Evolutionary conservation across 352 stramenopile species (phyloP).

Genomic region (Phytophthora ramorum): DNA sequence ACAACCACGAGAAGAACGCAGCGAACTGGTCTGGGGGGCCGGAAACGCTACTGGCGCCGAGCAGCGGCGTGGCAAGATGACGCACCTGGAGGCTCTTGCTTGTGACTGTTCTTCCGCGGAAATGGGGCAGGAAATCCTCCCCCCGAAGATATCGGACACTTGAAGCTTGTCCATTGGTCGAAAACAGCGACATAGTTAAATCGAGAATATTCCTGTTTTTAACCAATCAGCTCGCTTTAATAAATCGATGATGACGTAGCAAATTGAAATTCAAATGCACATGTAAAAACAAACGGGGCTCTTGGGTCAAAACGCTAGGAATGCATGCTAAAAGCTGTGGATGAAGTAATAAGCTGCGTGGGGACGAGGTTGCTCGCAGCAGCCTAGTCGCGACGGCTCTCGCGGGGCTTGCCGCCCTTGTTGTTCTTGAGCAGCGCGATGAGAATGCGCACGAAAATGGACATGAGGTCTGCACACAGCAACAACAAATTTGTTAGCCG

Average conservation of each 20-base stretch:
- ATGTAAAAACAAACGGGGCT: too few species aligned
- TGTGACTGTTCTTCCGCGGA: conserved; percentile 36
- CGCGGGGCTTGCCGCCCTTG: conserved; percentile 45
- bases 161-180: conserved; percentile 12
- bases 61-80: background rate
- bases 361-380: background rate
- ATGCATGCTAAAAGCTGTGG: conserved; percentile 26
- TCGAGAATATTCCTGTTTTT: conserved; percentile 13
- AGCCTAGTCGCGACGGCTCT: conserved; percentile 36
- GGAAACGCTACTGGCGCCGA: background rate
- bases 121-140: conserved; percentile 26
- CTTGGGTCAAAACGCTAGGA: conserved; percentile 10
- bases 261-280: background rate
- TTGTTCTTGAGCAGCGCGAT: conserved; percentile 81
- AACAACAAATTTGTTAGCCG: conserved; percentile 4
- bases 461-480: conserved; percentile 72
- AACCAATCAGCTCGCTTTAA: too few species aligned
- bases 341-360: too few species aligned
- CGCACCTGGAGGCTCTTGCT: conserved; percentile 22
- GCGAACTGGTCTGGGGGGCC: background rate
- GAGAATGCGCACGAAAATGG: conserved; percentile 90
- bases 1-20: conserved; percentile 1
- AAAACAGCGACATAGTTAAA: conserved; percentile 17
- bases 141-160: conserved; percentile 4
- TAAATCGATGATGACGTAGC: conserved; percentile 24